phyloP scores from a whole-genome alignment of 2,329 filamentous ascomycete genomes.

The Pseudonectria buxi region DNA sequence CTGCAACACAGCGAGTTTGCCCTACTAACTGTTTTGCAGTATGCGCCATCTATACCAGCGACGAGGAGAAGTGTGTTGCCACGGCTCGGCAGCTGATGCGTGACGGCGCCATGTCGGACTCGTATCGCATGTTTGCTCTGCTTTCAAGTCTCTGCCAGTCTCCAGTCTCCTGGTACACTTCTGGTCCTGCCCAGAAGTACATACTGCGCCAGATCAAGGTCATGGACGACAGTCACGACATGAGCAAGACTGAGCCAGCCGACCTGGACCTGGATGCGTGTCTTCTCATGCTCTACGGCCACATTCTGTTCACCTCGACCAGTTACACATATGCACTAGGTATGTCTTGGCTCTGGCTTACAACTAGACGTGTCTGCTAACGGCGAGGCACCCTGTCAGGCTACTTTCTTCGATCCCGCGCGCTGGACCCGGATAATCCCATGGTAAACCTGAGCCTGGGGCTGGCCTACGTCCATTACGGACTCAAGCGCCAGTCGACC shows the following conservation, averaged over 20 bases:
- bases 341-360: conserved; percentile 27
- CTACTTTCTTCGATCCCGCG: conserved; percentile 75
- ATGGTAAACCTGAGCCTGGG: conserved; percentile 77
- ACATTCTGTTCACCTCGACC: conserved; percentile 78
- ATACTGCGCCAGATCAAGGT: conserved; percentile 86
- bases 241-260: conserved; percentile 26
- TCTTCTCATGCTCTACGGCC: conserved; percentile 80
- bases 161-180: conserved; percentile 67
- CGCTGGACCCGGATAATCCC: conserved; percentile 68
- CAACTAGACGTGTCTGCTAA: not conserved
- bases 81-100: conserved; percentile 80
- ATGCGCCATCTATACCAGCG: conserved; percentile 74
- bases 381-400: conserved; percentile 33
- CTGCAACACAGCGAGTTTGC: not conserved
- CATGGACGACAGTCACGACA: conserved; percentile 61
- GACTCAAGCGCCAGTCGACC: conserved; percentile 80
- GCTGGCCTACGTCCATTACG: conserved; percentile 79
- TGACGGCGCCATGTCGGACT: conserved; percentile 72
- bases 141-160: conserved; percentile 72
- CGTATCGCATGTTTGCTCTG: conserved; percentile 75
- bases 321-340: conserved; percentile 79
- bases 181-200: conserved; percentile 80
- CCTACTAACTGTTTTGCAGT: conserved; percentile 37
- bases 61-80: conserved; percentile 67
- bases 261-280: conserved; percentile 58